Evolutionary conservation across 768 basidiomycete genomes (phyloP).

Genomic region (Mycena indigotica): DNA sequence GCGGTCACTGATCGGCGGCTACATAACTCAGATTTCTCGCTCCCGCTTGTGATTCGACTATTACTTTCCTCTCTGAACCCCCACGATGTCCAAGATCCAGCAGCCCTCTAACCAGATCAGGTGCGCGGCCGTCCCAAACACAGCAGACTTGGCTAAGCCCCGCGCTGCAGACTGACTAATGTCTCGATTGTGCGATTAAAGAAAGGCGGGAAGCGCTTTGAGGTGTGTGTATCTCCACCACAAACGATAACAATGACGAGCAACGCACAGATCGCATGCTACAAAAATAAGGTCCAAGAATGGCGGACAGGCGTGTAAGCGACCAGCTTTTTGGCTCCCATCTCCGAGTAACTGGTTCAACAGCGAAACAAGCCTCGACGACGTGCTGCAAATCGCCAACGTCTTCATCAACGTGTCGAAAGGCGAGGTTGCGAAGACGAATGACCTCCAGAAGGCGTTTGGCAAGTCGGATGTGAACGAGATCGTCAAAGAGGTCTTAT

Average conservation of each 20-base stretch:
- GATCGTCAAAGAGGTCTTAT: constrained; percentile 76
- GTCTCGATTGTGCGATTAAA: constrained; percentile 94
- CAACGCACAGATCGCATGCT: constrained; percentile 77
- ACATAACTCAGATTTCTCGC: background rate
- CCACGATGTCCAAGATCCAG: constrained; percentile 58
- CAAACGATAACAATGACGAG: background rate
- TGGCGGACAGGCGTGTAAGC: constrained; percentile 89
- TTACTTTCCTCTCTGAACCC: constrained; percentile 8
- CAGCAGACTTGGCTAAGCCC: no score
- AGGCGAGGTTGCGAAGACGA: constrained; percentile 86
- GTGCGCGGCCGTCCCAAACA: no score
- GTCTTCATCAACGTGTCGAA: constrained; percentile 97
- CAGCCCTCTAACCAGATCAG: constrained; percentile 93
- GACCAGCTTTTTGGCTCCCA: background rate
- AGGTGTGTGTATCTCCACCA: constrained; percentile 51
- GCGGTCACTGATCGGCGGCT: background rate
- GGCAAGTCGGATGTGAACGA: constrained; percentile 70
- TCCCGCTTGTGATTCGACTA: background rate
- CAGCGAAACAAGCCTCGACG: constrained; percentile 91
- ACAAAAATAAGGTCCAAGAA: constrained; percentile 99
- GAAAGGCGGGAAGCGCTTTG: constrained; percentile 97
- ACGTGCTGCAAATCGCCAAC: constrained; percentile 94
- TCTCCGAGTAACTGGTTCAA: background rate
- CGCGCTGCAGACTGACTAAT: constrained; percentile 87
- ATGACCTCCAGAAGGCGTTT: constrained; percentile 92